Percentiles rank a stretch among this genome's conserved stretches.
Conservation (phyloP, 2,329 filamentous ascomycete genomes). For the Elsinoe australis region DNA sequence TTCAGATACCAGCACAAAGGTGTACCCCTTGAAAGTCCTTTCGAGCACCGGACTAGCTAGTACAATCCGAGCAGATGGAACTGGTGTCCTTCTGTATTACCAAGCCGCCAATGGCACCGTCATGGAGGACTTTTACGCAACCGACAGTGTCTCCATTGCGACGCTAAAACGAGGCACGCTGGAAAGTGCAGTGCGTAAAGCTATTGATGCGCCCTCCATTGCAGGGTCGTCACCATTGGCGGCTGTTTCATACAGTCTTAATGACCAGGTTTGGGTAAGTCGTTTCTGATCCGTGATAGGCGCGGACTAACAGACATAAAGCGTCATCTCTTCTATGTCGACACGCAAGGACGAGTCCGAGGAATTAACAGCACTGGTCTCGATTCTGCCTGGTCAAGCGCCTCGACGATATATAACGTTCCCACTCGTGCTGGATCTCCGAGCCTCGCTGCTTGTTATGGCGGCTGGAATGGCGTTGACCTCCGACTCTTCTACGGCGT, state of each 20-base stretch:
- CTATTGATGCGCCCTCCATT: background rate
- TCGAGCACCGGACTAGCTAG: conserved; percentile 1
- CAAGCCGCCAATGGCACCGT: background rate
- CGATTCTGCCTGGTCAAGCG: background rate
- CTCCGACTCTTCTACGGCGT: background rate
- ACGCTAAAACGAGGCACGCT: background rate
- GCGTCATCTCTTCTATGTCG: conserved; percentile 12
- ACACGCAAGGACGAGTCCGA: background rate
- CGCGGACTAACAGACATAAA: background rate
- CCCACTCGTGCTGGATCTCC: background rate
- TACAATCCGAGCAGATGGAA: background rate
- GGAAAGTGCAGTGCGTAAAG: background rate
- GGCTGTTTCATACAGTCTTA: background rate
- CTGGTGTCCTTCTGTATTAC: conserved; percentile 9
- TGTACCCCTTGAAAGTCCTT: background rate
- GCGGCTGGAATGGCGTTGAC: background rate
- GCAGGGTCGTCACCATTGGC: background rate
- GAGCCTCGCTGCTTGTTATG: background rate
- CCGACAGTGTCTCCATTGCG: background rate
- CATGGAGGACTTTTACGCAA: conserved; percentile 8
- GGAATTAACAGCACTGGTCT: background rate
- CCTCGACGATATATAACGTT: background rate
- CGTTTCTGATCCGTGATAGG: background rate
- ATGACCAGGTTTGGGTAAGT: background rate
- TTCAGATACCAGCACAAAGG: background rate